Conservation (phyloP, 257 asterid species). For the Solanum bukasovii region DNA sequence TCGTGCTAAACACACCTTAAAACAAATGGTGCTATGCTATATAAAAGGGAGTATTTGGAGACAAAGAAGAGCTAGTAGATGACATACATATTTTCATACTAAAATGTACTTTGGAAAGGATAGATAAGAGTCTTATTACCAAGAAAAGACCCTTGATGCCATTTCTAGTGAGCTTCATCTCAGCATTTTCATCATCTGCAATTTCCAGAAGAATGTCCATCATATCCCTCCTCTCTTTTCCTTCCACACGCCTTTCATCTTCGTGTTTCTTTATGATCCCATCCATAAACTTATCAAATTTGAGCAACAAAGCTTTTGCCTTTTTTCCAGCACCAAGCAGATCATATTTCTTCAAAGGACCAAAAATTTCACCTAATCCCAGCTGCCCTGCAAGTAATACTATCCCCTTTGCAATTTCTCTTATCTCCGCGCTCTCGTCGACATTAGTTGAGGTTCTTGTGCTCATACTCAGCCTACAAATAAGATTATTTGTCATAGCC, state of each 20-base stretch:
- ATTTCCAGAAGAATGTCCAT: slow-evolving; percentile 11
- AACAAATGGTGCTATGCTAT: no score
- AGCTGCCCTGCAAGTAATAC: slow-evolving; percentile 1
- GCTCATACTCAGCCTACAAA: slow-evolving; percentile 11
- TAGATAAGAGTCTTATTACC: not conserved
- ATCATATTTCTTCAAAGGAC: slow-evolving; percentile 11
- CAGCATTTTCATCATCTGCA: slow-evolving; percentile 7
- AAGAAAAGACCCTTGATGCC: slow-evolving; percentile 17
- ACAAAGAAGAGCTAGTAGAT: no score
- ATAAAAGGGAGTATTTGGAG: no score
- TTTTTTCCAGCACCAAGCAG: slow-evolving; percentile 16
- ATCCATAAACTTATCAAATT: slow-evolving; percentile 19
- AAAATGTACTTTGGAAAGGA: not conserved
- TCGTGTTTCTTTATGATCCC: slow-evolving; percentile 12
- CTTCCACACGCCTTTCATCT: not conserved
- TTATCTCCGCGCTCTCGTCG: not conserved
- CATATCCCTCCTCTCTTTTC: slow-evolving; percentile 8
- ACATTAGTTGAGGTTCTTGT: not conserved
- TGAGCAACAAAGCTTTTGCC: slow-evolving; percentile 6
- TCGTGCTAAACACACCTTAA: no score
- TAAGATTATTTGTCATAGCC: slow-evolving; percentile 18
- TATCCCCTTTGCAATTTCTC: slow-evolving; percentile 11
- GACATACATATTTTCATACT: no score
- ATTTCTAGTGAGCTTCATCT: slow-evolving; percentile 14
- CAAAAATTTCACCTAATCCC: slow-evolving; percentile 13